These are phyloP conservation scores for Hirsutella minnesotensis DNA, from an alignment of 2,329 filamentous ascomycete species.

Conservation along the genomic window DNA sequence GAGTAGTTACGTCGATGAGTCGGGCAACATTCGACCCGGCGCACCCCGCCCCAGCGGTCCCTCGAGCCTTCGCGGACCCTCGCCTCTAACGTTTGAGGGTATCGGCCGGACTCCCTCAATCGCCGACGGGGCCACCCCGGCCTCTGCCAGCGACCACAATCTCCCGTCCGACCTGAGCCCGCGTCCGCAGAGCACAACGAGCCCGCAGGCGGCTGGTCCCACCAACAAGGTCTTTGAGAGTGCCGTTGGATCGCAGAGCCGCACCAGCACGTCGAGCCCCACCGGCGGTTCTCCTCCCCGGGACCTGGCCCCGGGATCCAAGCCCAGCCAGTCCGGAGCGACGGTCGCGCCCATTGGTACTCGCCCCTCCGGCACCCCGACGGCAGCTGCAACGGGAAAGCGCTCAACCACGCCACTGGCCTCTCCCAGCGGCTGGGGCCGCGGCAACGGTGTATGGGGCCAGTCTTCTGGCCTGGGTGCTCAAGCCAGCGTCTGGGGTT, in stretches of 20 bases:
- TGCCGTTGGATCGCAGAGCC: constrained; percentile 44
- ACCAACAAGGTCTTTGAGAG: constrained; percentile 51
- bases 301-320: constrained; percentile 40
- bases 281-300: constrained; percentile 69
- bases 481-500: constrained; percentile 92
- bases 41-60: constrained; percentile 54
- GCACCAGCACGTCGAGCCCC: constrained; percentile 75
- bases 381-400: constrained; percentile 42
- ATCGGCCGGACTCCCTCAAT: constrained; percentile 28
- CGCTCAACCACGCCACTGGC: constrained; percentile 81
- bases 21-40: constrained; percentile 47
- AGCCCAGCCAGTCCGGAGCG: constrained; percentile 42
- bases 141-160: constrained; percentile 27
- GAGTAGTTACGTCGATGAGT: constrained; percentile 56
- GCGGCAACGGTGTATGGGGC: constrained; percentile 74
- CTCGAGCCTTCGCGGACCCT: constrained; percentile 59
- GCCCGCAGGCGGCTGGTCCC: constrained; percentile 54
- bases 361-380: constrained; percentile 55
- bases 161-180: constrained; percentile 40
- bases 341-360: constrained; percentile 90
- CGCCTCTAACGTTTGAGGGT: constrained; percentile 66
- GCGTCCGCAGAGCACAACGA: constrained; percentile 74
- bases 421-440: constrained; percentile 79
- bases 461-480: constrained; percentile 71
- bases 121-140: constrained; percentile 26